phyloP scores from a whole-genome alignment of 345 rosid genomes.

The Corymbia maculata region DNA sequence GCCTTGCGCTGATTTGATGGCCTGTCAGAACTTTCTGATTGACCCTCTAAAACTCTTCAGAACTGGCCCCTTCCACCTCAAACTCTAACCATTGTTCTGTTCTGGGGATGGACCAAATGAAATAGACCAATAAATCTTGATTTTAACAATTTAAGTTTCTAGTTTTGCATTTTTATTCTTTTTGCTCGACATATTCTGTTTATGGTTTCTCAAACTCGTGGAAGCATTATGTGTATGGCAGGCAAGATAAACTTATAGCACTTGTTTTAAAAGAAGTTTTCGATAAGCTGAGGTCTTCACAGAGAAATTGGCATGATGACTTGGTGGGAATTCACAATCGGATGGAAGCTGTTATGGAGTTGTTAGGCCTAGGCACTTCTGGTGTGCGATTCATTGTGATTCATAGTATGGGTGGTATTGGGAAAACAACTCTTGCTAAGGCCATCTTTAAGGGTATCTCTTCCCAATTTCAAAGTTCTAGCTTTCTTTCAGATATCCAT shows the following conservation, averaged over 20 bases:
- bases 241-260: background rate
- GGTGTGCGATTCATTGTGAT: background rate
- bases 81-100: background rate
- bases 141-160: background rate
- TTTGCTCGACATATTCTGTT: fast-evolving
- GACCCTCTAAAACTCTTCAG: too few relatives aligned
- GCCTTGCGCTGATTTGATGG: too few relatives aligned
- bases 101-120: fast-evolving
- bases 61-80: background rate
- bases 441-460: background rate
- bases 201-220: background rate
- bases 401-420: background rate
- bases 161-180: background rate
- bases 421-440: background rate
- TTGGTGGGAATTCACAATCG: background rate
- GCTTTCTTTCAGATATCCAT: background rate
- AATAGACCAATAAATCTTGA: too few relatives aligned
- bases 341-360: background rate
- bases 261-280: background rate
- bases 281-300: background rate
- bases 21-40: too few relatives aligned
- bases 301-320: background rate
- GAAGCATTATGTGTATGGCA: background rate
- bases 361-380: background rate
- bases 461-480: background rate